phyloP scores from a whole-genome alignment of 495 filamentous ascomycete species.

The Bacidia rubella region DNA sequence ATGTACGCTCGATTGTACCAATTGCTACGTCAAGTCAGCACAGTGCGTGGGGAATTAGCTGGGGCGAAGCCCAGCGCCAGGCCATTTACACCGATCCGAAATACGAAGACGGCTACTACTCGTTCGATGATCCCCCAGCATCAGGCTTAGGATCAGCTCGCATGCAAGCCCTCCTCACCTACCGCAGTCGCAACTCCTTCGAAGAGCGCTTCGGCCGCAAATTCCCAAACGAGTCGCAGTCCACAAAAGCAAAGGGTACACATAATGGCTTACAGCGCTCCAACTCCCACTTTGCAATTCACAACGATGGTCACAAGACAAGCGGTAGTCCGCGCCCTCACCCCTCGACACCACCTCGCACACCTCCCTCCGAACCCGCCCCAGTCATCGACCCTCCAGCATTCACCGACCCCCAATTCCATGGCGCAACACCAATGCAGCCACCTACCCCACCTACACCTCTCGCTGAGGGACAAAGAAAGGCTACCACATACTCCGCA shows the following conservation, averaged over 20 bases:
- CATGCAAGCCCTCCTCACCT: conserved; percentile 92
- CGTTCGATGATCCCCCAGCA: conserved; percentile 66
- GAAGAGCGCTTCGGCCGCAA: conserved; percentile 91
- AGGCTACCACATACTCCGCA: conserved; percentile 68
- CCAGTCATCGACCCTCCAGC: conserved; percentile 18
- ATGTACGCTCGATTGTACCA: conserved; percentile 80
- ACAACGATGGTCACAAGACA: conserved; percentile 84
- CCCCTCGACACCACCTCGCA: conserved; percentile 20
- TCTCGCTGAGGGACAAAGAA: conserved; percentile 2
- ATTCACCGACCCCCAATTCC: conserved; percentile 65
- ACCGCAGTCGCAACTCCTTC: conserved; percentile 91
- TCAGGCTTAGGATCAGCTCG: conserved; percentile 86
- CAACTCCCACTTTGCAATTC: conserved; percentile 66
- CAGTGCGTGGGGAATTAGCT: conserved; percentile 98
- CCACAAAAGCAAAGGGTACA: conserved; percentile 15
- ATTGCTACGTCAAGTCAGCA: conserved; percentile 91
- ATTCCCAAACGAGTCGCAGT: conserved; percentile 67
- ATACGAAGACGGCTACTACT: conserved; percentile 93
- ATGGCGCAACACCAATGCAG: conserved; percentile 45
- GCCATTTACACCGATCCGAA: conserved; percentile 98
- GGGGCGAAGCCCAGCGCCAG: conserved; percentile 94
- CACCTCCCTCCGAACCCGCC: conserved; percentile 17
- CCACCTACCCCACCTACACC: conserved; percentile 11
- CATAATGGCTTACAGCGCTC: conserved; percentile 46
- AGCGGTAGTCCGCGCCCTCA: conserved; percentile 27